Base-by-base conservation (phyloP, 108 stramenopile species). In the Nannochloropsis oceanica region DNA sequence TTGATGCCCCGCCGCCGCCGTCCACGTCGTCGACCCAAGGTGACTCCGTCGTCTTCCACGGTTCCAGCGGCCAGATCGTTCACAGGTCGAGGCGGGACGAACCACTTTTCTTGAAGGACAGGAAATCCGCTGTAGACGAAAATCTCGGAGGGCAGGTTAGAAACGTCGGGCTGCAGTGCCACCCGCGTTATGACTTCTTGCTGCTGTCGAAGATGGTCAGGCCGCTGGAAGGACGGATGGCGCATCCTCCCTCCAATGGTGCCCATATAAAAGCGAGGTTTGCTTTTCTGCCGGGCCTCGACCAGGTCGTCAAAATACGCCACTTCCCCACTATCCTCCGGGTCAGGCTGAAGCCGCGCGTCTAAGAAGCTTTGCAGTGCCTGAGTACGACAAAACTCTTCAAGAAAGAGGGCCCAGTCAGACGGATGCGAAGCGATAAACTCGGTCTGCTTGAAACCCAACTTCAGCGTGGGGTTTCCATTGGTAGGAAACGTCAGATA, bases 401-500 rank as follows among this genome's bases (percentile, higher is more conserved):
- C 82, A 12, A 81, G 82, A 26, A 86, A 86, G 1, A 79, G 86
- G 22, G 82, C 43, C 18, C 82, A 83, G 11, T 86, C 86, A 11
- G 59, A 43, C 9, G 82, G 82, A 20, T 82, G 86, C 82, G 73
- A 82, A 22, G 82, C 86, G 11, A 86, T 43, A 82, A 43, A 86
- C 25, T 79, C 82, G 25, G 50, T 73, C 43, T 43, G 26, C n/a
- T 79, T 82, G 82, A 86, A 86, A 3, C 79, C 82, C 79, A 43
- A 12, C 5, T 81, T 26, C 25, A 82, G 86, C 73, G 26, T 87
- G 18, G 87, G 87, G 59, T 87, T 50, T 25, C 43, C 87, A 11
- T 87, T 84, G 22, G 87, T 84, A 14, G 87, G 87, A 43, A 80
- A 87, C 26, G 87, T 83, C 42, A 90, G 80, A 44, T 20, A 90